Base-by-base conservation (phyloP, 768 basidiomycete genomes). In the Xerocomus brunneocitrinus region DNA sequence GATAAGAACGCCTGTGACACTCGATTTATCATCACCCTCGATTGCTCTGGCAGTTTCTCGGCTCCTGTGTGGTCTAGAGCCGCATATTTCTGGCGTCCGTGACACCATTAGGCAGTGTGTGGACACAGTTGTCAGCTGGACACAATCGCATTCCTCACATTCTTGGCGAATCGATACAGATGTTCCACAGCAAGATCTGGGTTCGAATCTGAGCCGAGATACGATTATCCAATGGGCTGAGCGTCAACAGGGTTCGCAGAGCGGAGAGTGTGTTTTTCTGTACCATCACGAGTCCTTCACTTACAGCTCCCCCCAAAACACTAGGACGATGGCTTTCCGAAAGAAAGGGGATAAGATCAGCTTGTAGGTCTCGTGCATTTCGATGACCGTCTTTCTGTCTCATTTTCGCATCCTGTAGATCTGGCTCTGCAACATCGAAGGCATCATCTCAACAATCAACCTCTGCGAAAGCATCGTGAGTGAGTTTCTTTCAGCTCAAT, bases 111-210 rank as follows among this genome's bases (percentile, higher is more conserved):
- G 39, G 36, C 25, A 32, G 9, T 55, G 44, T 41, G 44, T 49
- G n/a, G 43, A 38, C 6, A 19, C 47, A 24, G 47, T 54, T 24
- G 10, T 49, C 35, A 24, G 28, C 10, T 27, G 31, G 30, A 50
- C 34, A 5, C 31, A 3, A 30, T 49, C 42, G 0, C 5, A 30
- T 46, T 34, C 56, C 9, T 8, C 48, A 8, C 43, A 41, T 8
- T 35, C 53, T 22, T 57, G 56, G 56, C 48, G 56, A 28, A 54
- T 57, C 9, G 56, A 57, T 41, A 57, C 53, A 4, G 43, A 46
- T 12, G 5, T 14, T 14, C 34, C 24, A n/a, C 9, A 31, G 19
- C 28, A 34, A 10, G 32, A 40, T 34, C 8, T n/a, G 4, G 13
- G 28, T 12, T 41, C 49, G 1, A n/a, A 44, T n/a, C 22, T 7